Evolutionary conservation across 2,329 filamentous ascomycete genomes (phyloP), one percentile per base, ranked within the genome.

Genomic region (Colletotrichum siamense): DNA sequence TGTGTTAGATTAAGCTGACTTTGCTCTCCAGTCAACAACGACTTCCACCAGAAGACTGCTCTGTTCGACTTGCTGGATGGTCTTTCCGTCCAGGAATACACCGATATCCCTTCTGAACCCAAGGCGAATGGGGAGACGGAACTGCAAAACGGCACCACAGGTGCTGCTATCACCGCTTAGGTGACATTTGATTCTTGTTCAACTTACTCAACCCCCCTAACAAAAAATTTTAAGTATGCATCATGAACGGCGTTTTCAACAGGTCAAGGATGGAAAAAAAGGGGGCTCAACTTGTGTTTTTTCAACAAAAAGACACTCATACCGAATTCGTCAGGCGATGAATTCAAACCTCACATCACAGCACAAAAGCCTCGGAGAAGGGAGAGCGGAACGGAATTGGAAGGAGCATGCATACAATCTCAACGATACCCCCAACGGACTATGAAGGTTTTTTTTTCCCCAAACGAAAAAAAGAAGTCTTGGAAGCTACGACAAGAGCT

Each of bases 21-120:
- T 39, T 34, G 6, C 2, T 3, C n/a, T 28, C 24, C 79, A 96
- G 97, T 99, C 32, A 96, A 99, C 88, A 99, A 99, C 82, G 96
- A 99, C 84, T 99, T 99, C 92, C 95, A 98, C 84, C 90, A 95
- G 80, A 92, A 92, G 71, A 90, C 92, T 69, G 93, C 93, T 71
- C 94, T 99, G 79, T 99, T 98, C 84, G 91, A 94, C 62, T 89
- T 99, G 30, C 97, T 99, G 83, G 91, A 96, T 18, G 95, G 92
- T 28, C 89, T 99, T 5, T 84, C 91, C 77, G 92, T 95, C n/a
- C 86, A 91, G 62, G 91, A 78, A 28, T 78, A 93, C 77, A 86
- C 96, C 66, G 91, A 95, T 78, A 83, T 79, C 71, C 79, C 81
- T 13, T 77, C 79, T 39, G 75, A 80, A 77, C 71, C 79, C 70